A percentile compares a stretch with the other conserved stretches of the same genome.
Conservation (phyloP, 2,329 filamentous ascomycete genomes). For the Colletotrichum liriopes region DNA sequence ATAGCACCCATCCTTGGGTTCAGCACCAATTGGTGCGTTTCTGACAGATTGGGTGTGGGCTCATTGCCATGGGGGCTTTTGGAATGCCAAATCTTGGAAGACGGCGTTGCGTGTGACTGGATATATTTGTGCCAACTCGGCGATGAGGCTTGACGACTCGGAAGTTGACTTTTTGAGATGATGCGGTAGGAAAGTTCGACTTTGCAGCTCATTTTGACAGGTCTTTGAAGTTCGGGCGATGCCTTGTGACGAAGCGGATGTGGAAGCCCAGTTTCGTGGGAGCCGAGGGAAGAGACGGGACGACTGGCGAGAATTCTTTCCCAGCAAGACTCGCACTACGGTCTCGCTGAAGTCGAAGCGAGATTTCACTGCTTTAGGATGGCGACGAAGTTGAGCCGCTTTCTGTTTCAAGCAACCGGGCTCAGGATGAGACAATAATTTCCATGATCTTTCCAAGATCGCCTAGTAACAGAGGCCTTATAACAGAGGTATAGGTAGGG, state of each 20-base stretch:
- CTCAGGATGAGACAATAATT: neutral
- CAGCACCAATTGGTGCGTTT: constrained; percentile 7
- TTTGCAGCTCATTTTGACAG: neutral
- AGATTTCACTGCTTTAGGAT: neutral
- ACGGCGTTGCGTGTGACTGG: neutral
- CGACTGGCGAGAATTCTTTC: neutral
- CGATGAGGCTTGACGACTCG: too few relatives aligned
- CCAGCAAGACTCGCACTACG: neutral
- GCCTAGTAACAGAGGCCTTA: neutral
- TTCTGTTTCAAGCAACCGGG: neutral
- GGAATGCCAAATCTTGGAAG: neutral
- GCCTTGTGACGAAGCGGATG: neutral
- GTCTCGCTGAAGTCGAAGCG: too few relatives aligned
- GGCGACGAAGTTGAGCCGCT: neutral
- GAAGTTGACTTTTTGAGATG: too few relatives aligned
- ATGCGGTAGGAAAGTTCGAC: neutral
- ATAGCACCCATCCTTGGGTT: neutral
- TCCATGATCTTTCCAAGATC: neutral
- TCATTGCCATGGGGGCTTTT: neutral
- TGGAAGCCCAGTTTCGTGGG: neutral
- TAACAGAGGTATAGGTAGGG: neutral
- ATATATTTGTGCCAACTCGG: neutral
- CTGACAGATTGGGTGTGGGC: neutral
- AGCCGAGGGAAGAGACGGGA: neutral
- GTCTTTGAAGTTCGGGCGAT: neutral